Evolutionary conservation across 768 basidiomycete genomes (phyloP).

Genomic region (Termitomyces titanicus): DNA sequence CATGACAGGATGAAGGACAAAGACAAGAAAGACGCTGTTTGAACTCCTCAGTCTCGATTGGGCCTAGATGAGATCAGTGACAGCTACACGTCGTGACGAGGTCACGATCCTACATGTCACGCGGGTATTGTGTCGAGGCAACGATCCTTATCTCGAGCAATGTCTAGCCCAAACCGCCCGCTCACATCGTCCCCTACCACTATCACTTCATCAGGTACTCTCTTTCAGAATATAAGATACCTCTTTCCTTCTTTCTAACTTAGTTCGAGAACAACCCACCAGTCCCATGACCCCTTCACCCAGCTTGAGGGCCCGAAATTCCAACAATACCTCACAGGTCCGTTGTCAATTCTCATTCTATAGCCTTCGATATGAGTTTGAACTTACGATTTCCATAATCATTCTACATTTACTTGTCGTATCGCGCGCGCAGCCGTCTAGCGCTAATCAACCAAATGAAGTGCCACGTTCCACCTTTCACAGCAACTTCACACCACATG

Average conservation of each 20-base stretch:
- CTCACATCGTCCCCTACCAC: constrained; percentile 17
- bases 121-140: neutral
- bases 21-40: constrained; percentile 7
- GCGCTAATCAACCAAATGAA: constrained; percentile 17
- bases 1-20: constrained; percentile 41
- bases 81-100: constrained; percentile 34
- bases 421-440: constrained; percentile 1
- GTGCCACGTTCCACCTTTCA: constrained; percentile 29
- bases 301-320: constrained; percentile 8
- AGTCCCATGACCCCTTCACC: constrained; percentile 17
- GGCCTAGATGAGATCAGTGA: constrained; percentile 11
- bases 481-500: constrained; percentile 24
- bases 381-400: constrained; percentile 6
- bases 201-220: constrained; percentile 11
- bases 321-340: constrained; percentile 8
- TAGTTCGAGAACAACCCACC: constrained; percentile 6
- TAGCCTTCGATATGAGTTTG: neutral
- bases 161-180: constrained; percentile 10
- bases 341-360: neutral
- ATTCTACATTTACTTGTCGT: neutral
- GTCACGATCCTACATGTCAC: constrained; percentile 29
- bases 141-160: neutral
- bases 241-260: neutral
- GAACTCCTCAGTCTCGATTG: neutral
- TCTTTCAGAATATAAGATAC: neutral